Conservation (phyloP, 139 green algal genomes). For the Tetraselmis chui region DNA sequence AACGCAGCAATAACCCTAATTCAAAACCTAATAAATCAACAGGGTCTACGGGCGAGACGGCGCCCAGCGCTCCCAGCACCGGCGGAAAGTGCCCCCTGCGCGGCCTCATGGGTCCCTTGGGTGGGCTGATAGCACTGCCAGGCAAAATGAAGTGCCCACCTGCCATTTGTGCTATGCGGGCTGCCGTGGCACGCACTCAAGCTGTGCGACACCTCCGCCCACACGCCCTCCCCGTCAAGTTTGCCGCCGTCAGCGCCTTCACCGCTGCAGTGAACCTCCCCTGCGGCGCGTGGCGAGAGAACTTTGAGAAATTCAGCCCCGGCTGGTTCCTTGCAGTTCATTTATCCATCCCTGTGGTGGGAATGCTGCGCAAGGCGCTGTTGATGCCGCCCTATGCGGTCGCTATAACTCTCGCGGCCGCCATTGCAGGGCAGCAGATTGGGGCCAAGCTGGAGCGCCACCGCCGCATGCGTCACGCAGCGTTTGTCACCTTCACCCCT, state of each 20-base stretch:
- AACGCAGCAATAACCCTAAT: background rate
- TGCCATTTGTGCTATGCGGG: constrained; percentile 62
- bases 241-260: constrained; percentile 36
- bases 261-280: constrained; percentile 67
- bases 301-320: constrained; percentile 77
- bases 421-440: constrained; percentile 56
- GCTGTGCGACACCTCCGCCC: constrained; percentile 65
- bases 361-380: constrained; percentile 78
- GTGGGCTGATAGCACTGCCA: constrained; percentile 42
- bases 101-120: constrained; percentile 12
- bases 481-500: background rate
- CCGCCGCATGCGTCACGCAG: constrained; percentile 7
- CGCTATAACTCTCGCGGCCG: constrained; percentile 57
- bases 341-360: constrained; percentile 80
- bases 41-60: constrained; percentile 1
- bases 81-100: constrained; percentile 28
- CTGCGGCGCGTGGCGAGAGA: constrained; percentile 66
- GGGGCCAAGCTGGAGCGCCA: constrained; percentile 48
- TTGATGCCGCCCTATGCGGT: constrained; percentile 77
- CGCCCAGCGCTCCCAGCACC: background rate
- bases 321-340: constrained; percentile 84
- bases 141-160: constrained; percentile 60
- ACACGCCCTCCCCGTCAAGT: constrained; percentile 24
- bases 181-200: constrained; percentile 49
- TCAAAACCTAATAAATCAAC: background rate